phyloP scores from a whole-genome alignment of 2,329 filamentous ascomycete genomes.

The Verticillium zaregamsianum region DNA sequence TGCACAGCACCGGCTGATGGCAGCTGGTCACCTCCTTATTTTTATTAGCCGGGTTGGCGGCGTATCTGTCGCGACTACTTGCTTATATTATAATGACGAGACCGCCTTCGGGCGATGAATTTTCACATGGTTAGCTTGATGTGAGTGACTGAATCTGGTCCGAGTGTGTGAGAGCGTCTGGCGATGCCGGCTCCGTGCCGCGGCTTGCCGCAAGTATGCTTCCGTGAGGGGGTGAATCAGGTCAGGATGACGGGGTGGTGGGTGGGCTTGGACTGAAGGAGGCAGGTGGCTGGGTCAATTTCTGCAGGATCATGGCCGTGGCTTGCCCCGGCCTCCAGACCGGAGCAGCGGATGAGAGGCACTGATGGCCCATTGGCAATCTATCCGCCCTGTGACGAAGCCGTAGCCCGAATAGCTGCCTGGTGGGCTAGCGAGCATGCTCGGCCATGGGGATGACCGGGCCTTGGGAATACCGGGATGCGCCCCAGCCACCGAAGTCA shows the following conservation, averaged over 20 bases:
- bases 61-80: neutral
- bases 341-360: too few species aligned
- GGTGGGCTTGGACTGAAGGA: too few species aligned
- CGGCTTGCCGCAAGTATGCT: neutral
- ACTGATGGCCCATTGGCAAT: too few species aligned
- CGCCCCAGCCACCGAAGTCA: neutral
- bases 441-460: neutral
- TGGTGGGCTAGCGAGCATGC: too few species aligned
- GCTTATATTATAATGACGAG: slow-evolving; percentile 1
- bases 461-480: neutral
- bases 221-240: neutral
- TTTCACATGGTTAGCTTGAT: neutral
- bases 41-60: neutral
- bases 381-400: too few species aligned
- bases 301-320: too few species aligned
- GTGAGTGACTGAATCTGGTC: too few species aligned
- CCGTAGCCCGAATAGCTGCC: too few species aligned
- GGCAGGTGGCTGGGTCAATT: neutral
- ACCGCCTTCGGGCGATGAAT: neutral
- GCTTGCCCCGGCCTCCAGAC: too few species aligned
- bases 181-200: neutral
- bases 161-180: neutral
- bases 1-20: neutral
- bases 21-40: neutral
- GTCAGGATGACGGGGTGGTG: neutral